phyloP scores from a whole-genome alignment of 2,329 filamentous ascomycete species.

The Colletotrichum abscissum region DNA sequence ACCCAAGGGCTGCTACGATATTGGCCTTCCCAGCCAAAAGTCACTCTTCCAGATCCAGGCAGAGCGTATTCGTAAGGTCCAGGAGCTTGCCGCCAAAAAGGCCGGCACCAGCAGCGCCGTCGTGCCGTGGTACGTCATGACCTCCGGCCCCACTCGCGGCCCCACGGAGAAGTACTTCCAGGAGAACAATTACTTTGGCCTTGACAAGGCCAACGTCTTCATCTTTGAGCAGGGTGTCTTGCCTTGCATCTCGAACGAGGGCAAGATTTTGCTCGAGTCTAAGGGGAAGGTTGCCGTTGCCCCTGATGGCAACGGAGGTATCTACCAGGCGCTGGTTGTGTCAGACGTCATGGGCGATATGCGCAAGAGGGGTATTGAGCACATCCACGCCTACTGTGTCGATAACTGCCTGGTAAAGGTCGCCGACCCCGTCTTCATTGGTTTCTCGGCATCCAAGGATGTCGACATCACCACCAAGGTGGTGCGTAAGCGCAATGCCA shows the following conservation, averaged over 20 bases:
- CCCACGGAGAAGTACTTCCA: slow-evolving; percentile 96
- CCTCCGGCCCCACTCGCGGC: slow-evolving; percentile 89
- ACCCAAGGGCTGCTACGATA: slow-evolving; percentile 98
- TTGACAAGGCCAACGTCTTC: slow-evolving; percentile 84
- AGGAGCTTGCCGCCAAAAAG: slow-evolving; percentile 81
- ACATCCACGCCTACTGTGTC: slow-evolving; percentile 97
- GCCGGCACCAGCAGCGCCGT: slow-evolving; percentile 64
- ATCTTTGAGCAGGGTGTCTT: slow-evolving; percentile 98
- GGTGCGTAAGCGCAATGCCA: slow-evolving; percentile 97
- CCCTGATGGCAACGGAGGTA: slow-evolving; percentile 95
- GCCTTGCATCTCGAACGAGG: slow-evolving; percentile 96
- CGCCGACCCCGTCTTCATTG: slow-evolving; percentile 95
- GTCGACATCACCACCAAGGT: slow-evolving; percentile 99
- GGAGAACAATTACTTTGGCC: slow-evolving; percentile 90
- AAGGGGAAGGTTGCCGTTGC: slow-evolving; percentile 94
- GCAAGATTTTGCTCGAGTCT: slow-evolving; percentile 93
- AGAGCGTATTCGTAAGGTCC: slow-evolving; percentile 89
- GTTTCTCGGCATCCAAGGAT: slow-evolving; percentile 87
- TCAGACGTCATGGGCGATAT: slow-evolving; percentile 88
- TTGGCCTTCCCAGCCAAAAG: slow-evolving; percentile 92
- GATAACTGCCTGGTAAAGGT: slow-evolving; percentile 99
- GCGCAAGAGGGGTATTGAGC: slow-evolving; percentile 87
- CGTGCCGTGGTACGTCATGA: slow-evolving; percentile 99
- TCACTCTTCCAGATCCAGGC: slow-evolving; percentile 98
- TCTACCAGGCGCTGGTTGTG: slow-evolving; percentile 90